phyloP scores from a whole-genome alignment of 768 basidiomycete genomes.

The Boletus rubescentipes region DNA sequence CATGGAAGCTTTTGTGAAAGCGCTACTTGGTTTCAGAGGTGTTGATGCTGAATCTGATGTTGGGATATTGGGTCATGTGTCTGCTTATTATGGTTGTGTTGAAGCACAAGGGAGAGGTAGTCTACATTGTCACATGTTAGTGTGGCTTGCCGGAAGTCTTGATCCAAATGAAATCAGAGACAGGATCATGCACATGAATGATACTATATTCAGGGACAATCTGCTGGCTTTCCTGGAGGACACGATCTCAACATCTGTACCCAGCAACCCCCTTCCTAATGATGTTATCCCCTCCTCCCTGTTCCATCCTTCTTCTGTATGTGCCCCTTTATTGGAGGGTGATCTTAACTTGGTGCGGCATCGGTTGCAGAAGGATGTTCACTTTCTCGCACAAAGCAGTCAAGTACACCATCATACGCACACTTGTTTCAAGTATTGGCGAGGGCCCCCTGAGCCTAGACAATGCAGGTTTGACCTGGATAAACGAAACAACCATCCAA shows the following conservation, averaged over 20 bases:
- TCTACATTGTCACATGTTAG: neutral
- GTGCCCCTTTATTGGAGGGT: neutral
- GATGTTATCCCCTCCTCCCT: neutral
- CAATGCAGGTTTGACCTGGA: neutral
- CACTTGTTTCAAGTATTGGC: neutral
- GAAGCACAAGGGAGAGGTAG: neutral
- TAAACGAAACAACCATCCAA: neutral
- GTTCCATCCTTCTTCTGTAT: neutral
- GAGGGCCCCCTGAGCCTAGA: too few species aligned
- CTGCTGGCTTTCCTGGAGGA: neutral
- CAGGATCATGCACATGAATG: fast-evolving
- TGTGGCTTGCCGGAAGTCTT: neutral
- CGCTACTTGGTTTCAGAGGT: too few species aligned
- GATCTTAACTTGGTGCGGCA: too few species aligned
- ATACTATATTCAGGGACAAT: neutral
- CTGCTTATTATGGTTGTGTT: neutral
- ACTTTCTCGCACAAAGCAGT: neutral
- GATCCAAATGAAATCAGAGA: neutral
- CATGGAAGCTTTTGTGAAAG: neutral
- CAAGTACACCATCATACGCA: neutral
- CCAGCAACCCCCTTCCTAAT: fast-evolving
- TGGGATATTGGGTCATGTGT: neutral
- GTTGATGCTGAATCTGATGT: too few species aligned
- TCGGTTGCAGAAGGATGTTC: neutral
- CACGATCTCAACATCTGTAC: neutral